Conservation (phyloP, 257 asterid genomes). For the Nicotiana attenuata region DNA sequence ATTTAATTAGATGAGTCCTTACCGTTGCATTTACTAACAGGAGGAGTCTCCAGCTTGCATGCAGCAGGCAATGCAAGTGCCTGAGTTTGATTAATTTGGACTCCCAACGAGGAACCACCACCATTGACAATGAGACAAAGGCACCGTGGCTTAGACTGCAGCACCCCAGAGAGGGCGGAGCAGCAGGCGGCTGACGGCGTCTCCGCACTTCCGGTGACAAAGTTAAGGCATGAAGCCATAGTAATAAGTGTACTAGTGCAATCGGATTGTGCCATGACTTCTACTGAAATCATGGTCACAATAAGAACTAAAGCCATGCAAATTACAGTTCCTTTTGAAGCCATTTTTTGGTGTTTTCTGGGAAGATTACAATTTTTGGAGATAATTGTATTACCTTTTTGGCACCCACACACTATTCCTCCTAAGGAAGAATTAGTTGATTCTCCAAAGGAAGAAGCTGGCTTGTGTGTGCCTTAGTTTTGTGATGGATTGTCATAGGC, state of each 20-base stretch:
- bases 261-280: slow-evolving; percentile 40
- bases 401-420: not conserved
- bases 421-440: not conserved
- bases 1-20: not conserved
- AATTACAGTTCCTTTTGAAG: slow-evolving; percentile 25
- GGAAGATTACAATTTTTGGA: slow-evolving; percentile 10
- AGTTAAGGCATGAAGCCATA: slow-evolving; percentile 71
- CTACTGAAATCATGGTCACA: slow-evolving; percentile 7
- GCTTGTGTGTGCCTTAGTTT: not conserved
- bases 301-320: slow-evolving; percentile 5
- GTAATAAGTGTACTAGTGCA: slow-evolving; percentile 45
- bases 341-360: slow-evolving; percentile 28
- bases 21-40: slow-evolving; percentile 53
- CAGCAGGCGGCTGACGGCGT: slow-evolving; percentile 54
- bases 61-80: slow-evolving; percentile 52
- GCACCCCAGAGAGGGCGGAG: slow-evolving; percentile 50
- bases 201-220: slow-evolving; percentile 42
- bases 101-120: slow-evolving; percentile 44
- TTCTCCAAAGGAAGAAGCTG: not conserved
- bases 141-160: slow-evolving; percentile 54
- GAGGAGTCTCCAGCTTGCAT: slow-evolving; percentile 59
- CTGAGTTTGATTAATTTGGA: slow-evolving; percentile 46
- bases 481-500: not conserved
- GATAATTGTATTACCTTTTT: not conserved
- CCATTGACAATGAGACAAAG: slow-evolving; percentile 50